phyloP scores from a whole-genome alignment of 371 early-diverging fungal species.

The Amoeboaphelidium protococcarum region DNA sequence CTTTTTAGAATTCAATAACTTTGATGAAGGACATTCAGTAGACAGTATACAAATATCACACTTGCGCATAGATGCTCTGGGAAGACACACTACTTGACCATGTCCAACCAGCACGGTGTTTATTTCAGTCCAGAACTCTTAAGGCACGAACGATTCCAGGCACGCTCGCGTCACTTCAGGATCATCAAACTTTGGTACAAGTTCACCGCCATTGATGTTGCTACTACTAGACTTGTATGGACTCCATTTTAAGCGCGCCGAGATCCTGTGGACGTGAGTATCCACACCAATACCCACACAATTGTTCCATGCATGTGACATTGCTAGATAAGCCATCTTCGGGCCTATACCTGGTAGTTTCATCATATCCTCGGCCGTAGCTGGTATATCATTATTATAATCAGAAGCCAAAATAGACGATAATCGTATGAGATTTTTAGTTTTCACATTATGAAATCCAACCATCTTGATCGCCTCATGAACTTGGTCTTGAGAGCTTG shows the following conservation, averaged over 20 bases:
- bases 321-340: conserved; percentile 73
- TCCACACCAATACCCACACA: conserved; percentile 91
- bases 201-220: neutral
- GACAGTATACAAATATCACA: too few relatives aligned
- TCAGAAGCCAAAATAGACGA: conserved; percentile 39
- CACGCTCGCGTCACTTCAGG: conserved; percentile 1
- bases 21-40: too few relatives aligned
- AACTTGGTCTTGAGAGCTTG: conserved; percentile 18
- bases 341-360: conserved; percentile 89
- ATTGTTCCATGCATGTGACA: conserved; percentile 66
- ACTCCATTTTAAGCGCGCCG: conserved; percentile 71
- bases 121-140: conserved; percentile 58
- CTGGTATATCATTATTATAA: conserved; percentile 61
- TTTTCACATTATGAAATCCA: conserved; percentile 74
- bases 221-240: conserved; percentile 3
- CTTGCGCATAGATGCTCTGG: too few relatives aligned
- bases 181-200: neutral
- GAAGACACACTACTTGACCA: conserved; percentile 70
- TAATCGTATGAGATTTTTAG: conserved; percentile 41
- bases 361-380: conserved; percentile 40
- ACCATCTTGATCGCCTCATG: conserved; percentile 49
- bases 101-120: conserved; percentile 85
- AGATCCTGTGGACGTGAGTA: conserved; percentile 87
- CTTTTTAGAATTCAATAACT: too few relatives aligned
- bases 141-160: conserved; percentile 60